Evolutionary conservation across 768 basidiomycete species (phyloP), one percentile per base, ranked within the genome.

Genomic region (Lactarius vividus): DNA sequence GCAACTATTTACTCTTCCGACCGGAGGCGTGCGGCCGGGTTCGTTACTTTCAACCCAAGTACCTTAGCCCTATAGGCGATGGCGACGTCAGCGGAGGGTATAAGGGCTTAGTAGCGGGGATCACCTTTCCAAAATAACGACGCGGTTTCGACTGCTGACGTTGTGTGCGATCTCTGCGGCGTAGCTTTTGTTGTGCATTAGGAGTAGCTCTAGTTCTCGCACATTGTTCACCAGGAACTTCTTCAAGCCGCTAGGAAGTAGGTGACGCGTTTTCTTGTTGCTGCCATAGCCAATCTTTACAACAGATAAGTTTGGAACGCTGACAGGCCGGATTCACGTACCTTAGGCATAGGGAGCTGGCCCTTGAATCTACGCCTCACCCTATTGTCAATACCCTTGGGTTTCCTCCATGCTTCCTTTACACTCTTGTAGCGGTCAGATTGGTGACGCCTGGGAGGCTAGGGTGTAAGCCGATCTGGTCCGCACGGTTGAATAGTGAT

Each of bases 341-440:
- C 94, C 85, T 94, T 96, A 76, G 96, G 96, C 96, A 98, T 98
- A 71, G 94, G 84, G 64, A 86, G 84, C 78, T 96, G 94, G 62
- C 96, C 96, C 84, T 94, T 97, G 84, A 94, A 94, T 74, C 92
- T 88, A 72, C 92, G 87, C 77, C 94, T 84, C 74, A 97, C 96
- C 75, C 96, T 88, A 88, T 98, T 98, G 78, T 98, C 96, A 74
- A 98, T 98, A 93, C 96, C 97, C 88, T 98, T 99, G 72, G 97
- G 97, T 84, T 99, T 99, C 79, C 97, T 86, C 97, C 97, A 99
- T 84, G 92, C 84, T 83, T 97, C 95, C 85, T 96, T 96, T 72
- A 98, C 95, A 71, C 90, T 82, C 78, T 92, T 87, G 84, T 97
- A 98, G 76, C 96, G 91, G 82, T 98, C 96, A 58, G 94, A 96